These are phyloP conservation scores for Globisporangium lucens DNA, from an alignment of 352 stramenopile species.

Conservation along the genomic window DNA sequence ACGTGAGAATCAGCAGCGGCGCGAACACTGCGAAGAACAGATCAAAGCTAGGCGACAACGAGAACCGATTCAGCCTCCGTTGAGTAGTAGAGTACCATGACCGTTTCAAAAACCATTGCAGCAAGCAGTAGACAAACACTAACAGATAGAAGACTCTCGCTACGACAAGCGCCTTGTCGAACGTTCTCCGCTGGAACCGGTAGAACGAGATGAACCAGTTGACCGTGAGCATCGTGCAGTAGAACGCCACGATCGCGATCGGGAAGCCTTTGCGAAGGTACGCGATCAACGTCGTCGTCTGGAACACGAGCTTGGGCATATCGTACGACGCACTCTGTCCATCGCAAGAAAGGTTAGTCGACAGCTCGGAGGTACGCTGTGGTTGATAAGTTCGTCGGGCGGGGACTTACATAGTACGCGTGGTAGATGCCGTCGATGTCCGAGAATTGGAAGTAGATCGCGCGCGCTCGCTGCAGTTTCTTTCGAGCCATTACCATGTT, in stretches of 20 bases:
- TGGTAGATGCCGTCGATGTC: conserved; percentile 21
- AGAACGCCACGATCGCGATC: conserved; percentile 32
- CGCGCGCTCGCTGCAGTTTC: conserved; percentile 12
- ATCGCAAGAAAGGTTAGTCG: not conserved
- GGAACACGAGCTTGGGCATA: conserved; percentile 46
- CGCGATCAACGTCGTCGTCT: conserved; percentile 36
- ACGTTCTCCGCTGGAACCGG: conserved; percentile 35
- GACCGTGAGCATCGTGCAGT: conserved; percentile 30
- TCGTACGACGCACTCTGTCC: conserved; percentile 36
- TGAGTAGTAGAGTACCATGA: not conserved
- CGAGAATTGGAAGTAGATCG: conserved; percentile 19
- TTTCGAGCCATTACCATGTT: conserved; percentile 1
- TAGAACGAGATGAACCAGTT: conserved; percentile 54
- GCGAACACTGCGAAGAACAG: conserved; percentile 64
- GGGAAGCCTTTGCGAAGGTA: conserved; percentile 52
- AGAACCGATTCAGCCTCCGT: not conserved
- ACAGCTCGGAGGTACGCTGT: no score
- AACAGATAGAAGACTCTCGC: conserved; percentile 35
- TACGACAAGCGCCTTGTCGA: conserved; percentile 31
- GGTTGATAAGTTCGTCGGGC: not conserved
- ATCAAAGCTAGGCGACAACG: conserved; percentile 31
- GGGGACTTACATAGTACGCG: conserved; percentile 20
- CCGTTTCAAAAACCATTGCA: not conserved
- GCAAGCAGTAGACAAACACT: not conserved
- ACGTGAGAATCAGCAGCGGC: conserved; percentile 37